Percentiles rank a stretch among this genome's conserved stretches.
Conservation (phyloP, 106 monocot genomes). For the Apostasia shenzhenica region DNA sequence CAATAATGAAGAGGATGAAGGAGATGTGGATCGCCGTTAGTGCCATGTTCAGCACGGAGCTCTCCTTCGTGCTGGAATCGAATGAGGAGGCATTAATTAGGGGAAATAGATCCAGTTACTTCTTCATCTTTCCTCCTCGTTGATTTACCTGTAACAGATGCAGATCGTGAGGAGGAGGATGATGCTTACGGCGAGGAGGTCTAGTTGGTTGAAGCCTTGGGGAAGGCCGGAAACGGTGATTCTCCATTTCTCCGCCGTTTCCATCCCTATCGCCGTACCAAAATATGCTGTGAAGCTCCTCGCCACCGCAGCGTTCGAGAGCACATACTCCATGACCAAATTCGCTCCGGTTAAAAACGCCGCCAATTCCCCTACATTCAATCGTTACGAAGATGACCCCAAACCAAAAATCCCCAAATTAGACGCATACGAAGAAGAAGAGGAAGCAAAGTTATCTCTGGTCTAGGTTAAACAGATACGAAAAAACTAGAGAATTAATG, state of each 20-base stretch:
- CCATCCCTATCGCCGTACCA: conserved; percentile 64
- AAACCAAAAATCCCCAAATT: background rate
- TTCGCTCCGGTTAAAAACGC: conserved; percentile 90
- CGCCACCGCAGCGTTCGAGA: conserved; percentile 95
- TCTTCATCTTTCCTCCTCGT: background rate
- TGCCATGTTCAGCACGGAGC: conserved; percentile 74
- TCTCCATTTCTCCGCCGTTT: conserved; percentile 46
- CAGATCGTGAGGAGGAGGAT: conserved; percentile 48
- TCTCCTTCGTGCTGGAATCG: conserved; percentile 67
- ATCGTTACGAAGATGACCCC: background rate
- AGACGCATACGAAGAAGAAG: background rate
- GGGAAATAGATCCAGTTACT: background rate
- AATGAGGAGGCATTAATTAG: background rate
- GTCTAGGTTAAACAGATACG: too few relatives aligned
- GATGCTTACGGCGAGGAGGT: conserved; percentile 68
- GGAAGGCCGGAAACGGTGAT: conserved; percentile 59
- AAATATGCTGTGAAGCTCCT: conserved; percentile 83
- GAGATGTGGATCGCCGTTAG: conserved; percentile 61
- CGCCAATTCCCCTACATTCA: conserved; percentile 72
- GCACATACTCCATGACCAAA: conserved; percentile 94
- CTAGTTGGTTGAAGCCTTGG: conserved; percentile 81
- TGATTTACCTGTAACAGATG: conserved; percentile 76
- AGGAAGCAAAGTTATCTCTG: too few relatives aligned
- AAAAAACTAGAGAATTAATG: too few relatives aligned
- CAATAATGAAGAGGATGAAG: conserved; percentile 87